phyloP scores from a whole-genome alignment of 495 filamentous ascomycete genomes.

The Neurospora tetrasperma region DNA sequence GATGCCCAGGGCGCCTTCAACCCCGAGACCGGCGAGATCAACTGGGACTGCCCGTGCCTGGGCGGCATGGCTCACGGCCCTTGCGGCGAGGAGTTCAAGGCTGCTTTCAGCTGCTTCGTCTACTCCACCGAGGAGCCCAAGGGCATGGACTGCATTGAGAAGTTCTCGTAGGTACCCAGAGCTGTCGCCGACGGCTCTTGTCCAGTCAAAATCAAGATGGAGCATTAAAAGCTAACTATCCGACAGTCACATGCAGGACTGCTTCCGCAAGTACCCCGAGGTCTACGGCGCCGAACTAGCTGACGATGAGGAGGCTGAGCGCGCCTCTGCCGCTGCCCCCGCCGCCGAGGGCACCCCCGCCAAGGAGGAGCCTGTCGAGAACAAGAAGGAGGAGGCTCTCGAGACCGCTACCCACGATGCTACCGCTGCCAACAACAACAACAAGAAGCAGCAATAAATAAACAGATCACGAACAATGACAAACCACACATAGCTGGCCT shows the following conservation, averaged over 20 bases:
- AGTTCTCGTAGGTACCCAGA: conserved; percentile 67
- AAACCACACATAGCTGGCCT: neutral
- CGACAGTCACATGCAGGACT: conserved; percentile 84
- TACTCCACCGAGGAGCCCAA: conserved; percentile 93
- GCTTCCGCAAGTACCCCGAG: conserved; percentile 85
- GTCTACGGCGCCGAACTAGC: conserved; percentile 85
- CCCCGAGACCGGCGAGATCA: conserved; percentile 97
- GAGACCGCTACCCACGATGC: conserved; percentile 14
- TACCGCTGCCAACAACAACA: conserved; percentile 18
- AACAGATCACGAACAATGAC: neutral
- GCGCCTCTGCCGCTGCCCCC: conserved; percentile 3
- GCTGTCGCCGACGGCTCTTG: neutral
- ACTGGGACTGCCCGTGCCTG: conserved; percentile 98
- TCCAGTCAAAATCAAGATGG: neutral
- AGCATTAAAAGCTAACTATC: conserved; percentile 17
- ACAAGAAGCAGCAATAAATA: conserved; percentile 12
- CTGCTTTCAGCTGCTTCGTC: conserved; percentile 95
- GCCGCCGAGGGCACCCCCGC: conserved; percentile 5
- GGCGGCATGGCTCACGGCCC: conserved; percentile 97
- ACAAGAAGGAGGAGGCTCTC: neutral
- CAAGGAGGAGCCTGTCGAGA: conserved; percentile 1
- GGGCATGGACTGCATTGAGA: conserved; percentile 96
- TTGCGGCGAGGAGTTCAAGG: conserved; percentile 89
- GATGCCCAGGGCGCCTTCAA: conserved; percentile 86
- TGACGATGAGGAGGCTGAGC: conserved; percentile 57